These are phyloP conservation scores for Microbotryum saponariae DNA, from an alignment of 1,284 basidiomycete species.

Conservation along the genomic window DNA sequence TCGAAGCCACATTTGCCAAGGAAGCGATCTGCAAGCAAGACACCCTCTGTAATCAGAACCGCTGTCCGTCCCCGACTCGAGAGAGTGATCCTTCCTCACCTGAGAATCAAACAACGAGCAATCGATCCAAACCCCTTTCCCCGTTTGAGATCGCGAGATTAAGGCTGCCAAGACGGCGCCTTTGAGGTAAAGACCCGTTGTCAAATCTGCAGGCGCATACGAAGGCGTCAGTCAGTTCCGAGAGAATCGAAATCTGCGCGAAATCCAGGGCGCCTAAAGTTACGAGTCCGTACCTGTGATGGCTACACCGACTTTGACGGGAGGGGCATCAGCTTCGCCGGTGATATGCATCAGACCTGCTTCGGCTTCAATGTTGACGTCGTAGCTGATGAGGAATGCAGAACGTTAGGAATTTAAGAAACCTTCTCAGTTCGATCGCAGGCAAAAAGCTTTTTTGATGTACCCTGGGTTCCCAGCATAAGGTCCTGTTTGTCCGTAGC, in stretches of 20 bases:
- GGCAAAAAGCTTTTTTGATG: not conserved
- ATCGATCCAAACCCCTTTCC: conserved; percentile 82
- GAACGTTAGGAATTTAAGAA: not conserved
- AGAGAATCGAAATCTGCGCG: not conserved
- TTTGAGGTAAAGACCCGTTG: conserved; percentile 86
- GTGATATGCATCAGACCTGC: conserved; percentile 94
- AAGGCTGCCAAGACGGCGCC: conserved; percentile 87
- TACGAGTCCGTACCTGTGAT: conserved; percentile 23
- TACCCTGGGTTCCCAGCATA: conserved; percentile 66
- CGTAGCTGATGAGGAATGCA: conserved; percentile 49
- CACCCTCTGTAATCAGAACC: no score
- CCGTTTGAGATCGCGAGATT: conserved; percentile 71
- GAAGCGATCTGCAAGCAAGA: conserved; percentile 61
- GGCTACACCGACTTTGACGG: conserved; percentile 56
- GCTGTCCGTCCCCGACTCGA: no score
- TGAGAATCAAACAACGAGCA: conserved; percentile 45
- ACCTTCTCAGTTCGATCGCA: no score
- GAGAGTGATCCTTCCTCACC: not conserved
- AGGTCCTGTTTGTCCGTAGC: conserved; percentile 89
- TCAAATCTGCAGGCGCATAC: conserved; percentile 78
- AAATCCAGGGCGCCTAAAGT: no score
- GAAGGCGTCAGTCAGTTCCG: conserved; percentile 38
- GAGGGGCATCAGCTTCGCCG: conserved; percentile 77
- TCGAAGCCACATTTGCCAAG: conserved; percentile 85
- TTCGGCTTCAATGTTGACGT: conserved; percentile 76